Evolutionary conservation across 1,284 basidiomycete genomes (phyloP).

Genomic region (Violaceomyces palustris): DNA sequence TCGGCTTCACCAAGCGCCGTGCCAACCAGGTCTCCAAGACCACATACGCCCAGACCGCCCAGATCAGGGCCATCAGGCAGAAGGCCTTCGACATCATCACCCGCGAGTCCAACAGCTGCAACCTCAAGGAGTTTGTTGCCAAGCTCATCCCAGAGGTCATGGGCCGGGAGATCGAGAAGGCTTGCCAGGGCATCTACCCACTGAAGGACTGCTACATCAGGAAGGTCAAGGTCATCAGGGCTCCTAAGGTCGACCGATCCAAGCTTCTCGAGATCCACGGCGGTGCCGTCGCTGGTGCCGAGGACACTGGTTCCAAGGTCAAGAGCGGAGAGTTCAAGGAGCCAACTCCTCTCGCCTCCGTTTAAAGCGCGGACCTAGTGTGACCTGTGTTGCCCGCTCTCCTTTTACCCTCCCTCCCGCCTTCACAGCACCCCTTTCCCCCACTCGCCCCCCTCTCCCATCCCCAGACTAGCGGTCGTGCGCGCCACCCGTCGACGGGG

Average conservation of each 20-base stretch:
- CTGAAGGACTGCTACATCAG: conserved; percentile 85
- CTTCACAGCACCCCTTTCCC: no score
- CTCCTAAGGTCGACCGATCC: conserved; percentile 91
- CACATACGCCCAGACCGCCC: conserved; percentile 91
- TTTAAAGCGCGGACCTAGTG: conserved; percentile 46
- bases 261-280: conserved; percentile 96
- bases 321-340: conserved; percentile 83
- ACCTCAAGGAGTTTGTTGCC: conserved; percentile 88
- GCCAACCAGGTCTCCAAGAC: conserved; percentile 98
- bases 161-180: conserved; percentile 99
- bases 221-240: conserved; percentile 86
- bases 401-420: no score
- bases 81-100: conserved; percentile 99
- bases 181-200: conserved; percentile 90
- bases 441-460: no score
- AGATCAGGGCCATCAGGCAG: conserved; percentile 95
- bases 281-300: conserved; percentile 56
- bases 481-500: no score
- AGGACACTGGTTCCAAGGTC: conserved; percentile 84
- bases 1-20: conserved; percentile 97
- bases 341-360: conserved; percentile 76
- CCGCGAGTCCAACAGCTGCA: conserved; percentile 88
- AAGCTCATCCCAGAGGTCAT: conserved; percentile 99
- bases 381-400: no score
- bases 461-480: no score